A percentile compares a stretch with the other conserved stretches of the same genome.
phyloP scores from a whole-genome alignment of 441 rosid genomes.

The Dalechampia spathulata region DNA sequence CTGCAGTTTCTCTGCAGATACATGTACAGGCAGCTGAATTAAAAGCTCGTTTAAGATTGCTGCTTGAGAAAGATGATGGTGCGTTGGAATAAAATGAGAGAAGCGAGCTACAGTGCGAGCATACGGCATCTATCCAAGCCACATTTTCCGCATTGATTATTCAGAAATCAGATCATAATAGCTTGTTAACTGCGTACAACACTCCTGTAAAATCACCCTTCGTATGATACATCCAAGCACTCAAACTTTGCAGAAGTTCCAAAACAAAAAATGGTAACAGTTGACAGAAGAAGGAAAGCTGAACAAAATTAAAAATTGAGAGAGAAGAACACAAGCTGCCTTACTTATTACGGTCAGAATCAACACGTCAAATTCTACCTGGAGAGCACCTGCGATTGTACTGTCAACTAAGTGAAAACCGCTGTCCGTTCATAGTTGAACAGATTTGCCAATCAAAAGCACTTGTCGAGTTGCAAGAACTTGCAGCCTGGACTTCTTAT shows the following conservation, averaged over 20 bases:
- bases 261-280: neutral
- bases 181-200: no score
- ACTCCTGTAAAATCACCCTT: conserved; percentile 2
- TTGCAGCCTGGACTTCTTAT: neutral
- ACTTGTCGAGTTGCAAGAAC: no score
- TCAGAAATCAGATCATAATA: conserved; percentile 2
- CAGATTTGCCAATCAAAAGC: neutral
- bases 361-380: conserved; percentile 18
- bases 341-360: conserved; percentile 2
- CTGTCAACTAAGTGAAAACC: neutral
- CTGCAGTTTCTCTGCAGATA: no score
- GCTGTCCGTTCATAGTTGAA: neutral
- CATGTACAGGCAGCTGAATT: no score
- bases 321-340: neutral
- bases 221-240: conserved; percentile 7
- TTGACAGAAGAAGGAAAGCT: conserved; percentile 11
- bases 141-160: conserved; percentile 2
- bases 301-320: neutral
- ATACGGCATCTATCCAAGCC: no score
- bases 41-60: no score
- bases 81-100: no score
- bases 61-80: no score
- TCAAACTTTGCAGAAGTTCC: conserved; percentile 5
- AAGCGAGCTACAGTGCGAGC: no score
- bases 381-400: neutral